phyloP scores from a whole-genome alignment of 768 basidiomycete species.

The Psilocybe cubensis region DNA sequence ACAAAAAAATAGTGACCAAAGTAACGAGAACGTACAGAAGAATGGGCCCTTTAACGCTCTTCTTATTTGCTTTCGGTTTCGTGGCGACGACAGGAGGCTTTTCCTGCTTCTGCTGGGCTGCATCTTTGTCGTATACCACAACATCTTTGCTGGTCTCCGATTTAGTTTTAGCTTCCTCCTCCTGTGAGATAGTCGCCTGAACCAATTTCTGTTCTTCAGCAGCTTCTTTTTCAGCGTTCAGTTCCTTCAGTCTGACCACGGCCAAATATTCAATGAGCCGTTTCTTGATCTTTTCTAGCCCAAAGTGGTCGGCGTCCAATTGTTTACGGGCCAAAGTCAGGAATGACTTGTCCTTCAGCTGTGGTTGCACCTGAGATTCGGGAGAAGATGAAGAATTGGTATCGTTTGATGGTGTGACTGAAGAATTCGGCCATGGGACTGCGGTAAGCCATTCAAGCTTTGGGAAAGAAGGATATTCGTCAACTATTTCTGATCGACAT shows the following conservation, averaged over 20 bases:
- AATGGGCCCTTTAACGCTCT: conserved; percentile 70
- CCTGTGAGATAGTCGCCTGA: conserved; percentile 21
- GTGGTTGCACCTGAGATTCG: conserved; percentile 11
- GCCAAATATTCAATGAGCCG: conserved; percentile 91
- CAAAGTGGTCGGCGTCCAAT: conserved; percentile 90
- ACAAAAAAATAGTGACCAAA: background rate
- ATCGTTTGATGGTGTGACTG: conserved; percentile 21
- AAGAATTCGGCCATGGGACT: conserved; percentile 77
- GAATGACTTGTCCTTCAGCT: conserved; percentile 59
- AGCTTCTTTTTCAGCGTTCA: conserved; percentile 45
- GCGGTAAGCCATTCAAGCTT: conserved; percentile 92
- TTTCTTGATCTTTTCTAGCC: conserved; percentile 91
- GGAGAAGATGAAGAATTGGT: conserved; percentile 1
- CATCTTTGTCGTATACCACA: conserved; percentile 30
- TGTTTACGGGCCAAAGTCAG: conserved; percentile 72
- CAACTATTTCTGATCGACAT: background rate
- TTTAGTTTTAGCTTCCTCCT: conserved; percentile 22
- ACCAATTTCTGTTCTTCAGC: conserved; percentile 23
- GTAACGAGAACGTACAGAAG: conserved; percentile 48
- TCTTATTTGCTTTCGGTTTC: conserved; percentile 30
- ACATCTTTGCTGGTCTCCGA: conserved; percentile 28
- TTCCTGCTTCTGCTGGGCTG: conserved; percentile 21
- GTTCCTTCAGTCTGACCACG: conserved; percentile 68
- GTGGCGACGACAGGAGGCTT: conserved; percentile 11
- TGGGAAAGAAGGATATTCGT: conserved; percentile 7